Evolutionary conservation across 306 rosid genomes (phyloP), one percentile per base, ranked within the genome.

Genomic region (Senna siamea): DNA sequence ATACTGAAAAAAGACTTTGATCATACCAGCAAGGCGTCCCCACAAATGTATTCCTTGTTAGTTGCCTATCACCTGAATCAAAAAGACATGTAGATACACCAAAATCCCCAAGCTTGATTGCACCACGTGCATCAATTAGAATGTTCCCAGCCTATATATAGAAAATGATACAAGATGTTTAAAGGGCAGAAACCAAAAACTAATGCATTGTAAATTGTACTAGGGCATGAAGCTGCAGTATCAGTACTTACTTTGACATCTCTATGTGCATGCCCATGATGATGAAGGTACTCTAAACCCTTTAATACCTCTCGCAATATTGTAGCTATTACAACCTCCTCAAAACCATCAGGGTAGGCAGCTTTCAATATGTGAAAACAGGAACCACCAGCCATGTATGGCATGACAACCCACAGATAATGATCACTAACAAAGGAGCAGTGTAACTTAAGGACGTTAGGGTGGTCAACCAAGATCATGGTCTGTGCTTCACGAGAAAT

Each of bases 1-100:
- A 40, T 19, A 57, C 30, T 58, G 8, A 13, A 18, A 43, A 43
- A 23, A 32, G 8, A 9, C 34, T 63, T 26, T 19, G 34, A 66
- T 19, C 69, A 76, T 86, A 90, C 96, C 99, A 91, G 85, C 97
- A 94, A 73, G 99, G 99, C 9, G 99, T 94, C 69, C 97, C 98
- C 2, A 94, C 99, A 72, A 94, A 94, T 53, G 99, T 94, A 70
- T 92, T 94, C 80, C 97, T 77, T 32, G 86, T 73, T 20, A 96
- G 88, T 44, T 94, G 97, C 80, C 97, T 81, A 70, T 94, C 99
- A 76, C 99, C 97, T 17, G 96, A 92, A 85, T 94, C 93, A 69
- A 87, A 94, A 72, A 92, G 97, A 74, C 95, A 94, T 69, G 99
- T 96, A 35, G 99, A 92, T 44, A 94, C 97, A 34, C 99, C 99